Conservation (phyloP, 768 basidiomycete genomes). For the Imleria badia region DNA sequence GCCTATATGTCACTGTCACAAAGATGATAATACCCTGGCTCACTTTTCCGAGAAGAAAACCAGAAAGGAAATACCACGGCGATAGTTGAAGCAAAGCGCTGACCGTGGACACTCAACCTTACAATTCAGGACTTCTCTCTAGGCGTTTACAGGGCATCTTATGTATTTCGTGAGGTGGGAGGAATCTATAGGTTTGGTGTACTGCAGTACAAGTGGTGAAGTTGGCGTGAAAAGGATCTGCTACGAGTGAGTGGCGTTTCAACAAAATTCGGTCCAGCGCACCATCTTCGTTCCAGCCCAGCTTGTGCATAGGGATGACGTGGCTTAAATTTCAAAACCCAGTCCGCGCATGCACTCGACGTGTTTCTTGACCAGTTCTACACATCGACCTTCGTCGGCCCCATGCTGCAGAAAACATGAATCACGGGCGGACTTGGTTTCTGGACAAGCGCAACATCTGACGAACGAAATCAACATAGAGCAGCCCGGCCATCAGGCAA, state of each 20-base stretch:
- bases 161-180: constrained; percentile 6
- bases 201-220: background rate
- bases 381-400: constrained; percentile 77
- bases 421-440: constrained; percentile 88
- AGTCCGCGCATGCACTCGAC: constrained; percentile 87
- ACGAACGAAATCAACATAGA: constrained; percentile 1
- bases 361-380: constrained; percentile 74
- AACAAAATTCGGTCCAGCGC: background rate
- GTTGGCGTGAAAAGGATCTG: background rate
- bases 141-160: background rate
- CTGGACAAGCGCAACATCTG: constrained; percentile 95
- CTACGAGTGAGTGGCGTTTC: background rate
- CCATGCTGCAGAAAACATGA: constrained; percentile 82
- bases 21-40: no score
- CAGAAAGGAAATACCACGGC: background rate
- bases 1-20: no score
- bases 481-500: background rate
- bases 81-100: background rate
- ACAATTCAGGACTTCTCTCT: no score
- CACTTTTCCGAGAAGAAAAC: no score
- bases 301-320: background rate
- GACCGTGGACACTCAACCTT: background rate
- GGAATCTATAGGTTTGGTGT: background rate
- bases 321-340: constrained; percentile 76
- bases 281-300: background rate